A percentile compares a stretch with the other conserved stretches of the same genome.
These are phyloP conservation scores for Annulohypoxylon moriforme DNA, from an alignment of 495 filamentous ascomycete species.

Conservation along the genomic window DNA sequence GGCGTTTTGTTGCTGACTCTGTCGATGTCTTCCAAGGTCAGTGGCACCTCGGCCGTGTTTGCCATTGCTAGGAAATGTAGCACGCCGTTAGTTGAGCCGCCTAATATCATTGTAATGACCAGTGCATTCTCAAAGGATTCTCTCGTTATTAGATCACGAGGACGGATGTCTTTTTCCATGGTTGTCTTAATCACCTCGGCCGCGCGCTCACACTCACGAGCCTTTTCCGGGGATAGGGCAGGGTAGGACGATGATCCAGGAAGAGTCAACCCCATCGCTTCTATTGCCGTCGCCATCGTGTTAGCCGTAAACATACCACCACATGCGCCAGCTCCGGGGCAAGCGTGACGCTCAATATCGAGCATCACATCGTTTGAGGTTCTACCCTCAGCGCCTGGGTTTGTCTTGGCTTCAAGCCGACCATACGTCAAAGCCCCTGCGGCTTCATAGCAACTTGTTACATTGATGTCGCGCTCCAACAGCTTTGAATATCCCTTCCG, in stretches of 20 bases:
- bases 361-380: slow-evolving; percentile 83
- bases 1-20: slow-evolving; percentile 89
- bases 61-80: slow-evolving; percentile 97
- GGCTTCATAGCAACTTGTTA: slow-evolving; percentile 90
- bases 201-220: slow-evolving; percentile 88
- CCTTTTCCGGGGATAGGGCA: slow-evolving; percentile 87
- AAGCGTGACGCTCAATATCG: slow-evolving; percentile 86
- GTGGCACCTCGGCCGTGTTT: slow-evolving; percentile 81
- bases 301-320: slow-evolving; percentile 98
- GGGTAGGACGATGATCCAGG: slow-evolving; percentile 93
- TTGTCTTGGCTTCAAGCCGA: slow-evolving; percentile 61
- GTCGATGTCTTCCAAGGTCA: slow-evolving; percentile 90
- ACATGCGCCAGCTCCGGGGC: slow-evolving; percentile 93
- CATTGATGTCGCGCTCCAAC: slow-evolving; percentile 85
- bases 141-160: slow-evolving; percentile 85
- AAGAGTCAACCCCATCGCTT: slow-evolving; percentile 91
- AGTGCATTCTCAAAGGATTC: slow-evolving; percentile 93
- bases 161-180: slow-evolving; percentile 87
- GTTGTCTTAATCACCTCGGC: slow-evolving; percentile 86
- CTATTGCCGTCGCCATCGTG: slow-evolving; percentile 96
- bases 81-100: slow-evolving; percentile 91
- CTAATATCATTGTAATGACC: slow-evolving; percentile 90
- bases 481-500: slow-evolving; percentile 83
- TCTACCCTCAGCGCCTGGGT: slow-evolving; percentile 49
- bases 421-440: slow-evolving; percentile 87